Evolutionary conservation across 176 grass and related monocot species (phyloP).

Genomic region (Aechmea fasciata): DNA sequence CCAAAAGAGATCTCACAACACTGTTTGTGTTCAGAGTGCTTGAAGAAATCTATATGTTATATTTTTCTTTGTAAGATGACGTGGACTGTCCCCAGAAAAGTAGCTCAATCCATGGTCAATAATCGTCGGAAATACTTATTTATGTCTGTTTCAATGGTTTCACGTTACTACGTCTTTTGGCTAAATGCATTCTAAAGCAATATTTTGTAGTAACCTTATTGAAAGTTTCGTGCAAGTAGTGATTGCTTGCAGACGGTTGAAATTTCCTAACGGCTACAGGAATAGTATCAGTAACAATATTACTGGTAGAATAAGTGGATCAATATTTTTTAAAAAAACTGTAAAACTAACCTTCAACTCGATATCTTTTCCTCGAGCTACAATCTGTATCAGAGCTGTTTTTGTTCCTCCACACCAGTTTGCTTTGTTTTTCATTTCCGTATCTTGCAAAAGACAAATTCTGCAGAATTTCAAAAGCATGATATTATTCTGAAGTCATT

Average conservation of each 20-base stretch:
- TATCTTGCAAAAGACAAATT: slow-evolving; percentile 70
- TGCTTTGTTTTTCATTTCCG: slow-evolving; percentile 91
- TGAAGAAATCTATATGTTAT: not conserved
- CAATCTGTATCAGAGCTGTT: slow-evolving; percentile 44
- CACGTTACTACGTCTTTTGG: not conserved
- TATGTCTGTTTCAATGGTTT: not conserved
- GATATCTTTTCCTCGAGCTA: slow-evolving; percentile 52
- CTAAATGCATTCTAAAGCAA: not conserved
- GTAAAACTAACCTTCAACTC: slow-evolving; percentile 34
- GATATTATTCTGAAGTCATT: slow-evolving; percentile 8
- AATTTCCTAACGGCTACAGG: not conserved
- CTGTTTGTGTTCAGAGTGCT: not conserved
- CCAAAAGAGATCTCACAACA: not conserved
- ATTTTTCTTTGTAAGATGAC: not conserved
- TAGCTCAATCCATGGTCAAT: not conserved
- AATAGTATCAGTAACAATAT: not conserved
- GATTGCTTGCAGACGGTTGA: not conserved
- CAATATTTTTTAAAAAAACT: slow-evolving; percentile 18
- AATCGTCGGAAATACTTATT: not conserved
- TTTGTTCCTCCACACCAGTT: slow-evolving; percentile 71
- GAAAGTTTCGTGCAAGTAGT: no score
- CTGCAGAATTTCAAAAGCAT: slow-evolving; percentile 42
- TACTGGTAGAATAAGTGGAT: slow-evolving; percentile 6
- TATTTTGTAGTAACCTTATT: not conserved
- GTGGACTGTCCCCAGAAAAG: not conserved